Evolutionary conservation across 495 filamentous ascomycete genomes (phyloP), one percentile per base, ranked within the genome.

Genomic region (Apiosordaria backusii): DNA sequence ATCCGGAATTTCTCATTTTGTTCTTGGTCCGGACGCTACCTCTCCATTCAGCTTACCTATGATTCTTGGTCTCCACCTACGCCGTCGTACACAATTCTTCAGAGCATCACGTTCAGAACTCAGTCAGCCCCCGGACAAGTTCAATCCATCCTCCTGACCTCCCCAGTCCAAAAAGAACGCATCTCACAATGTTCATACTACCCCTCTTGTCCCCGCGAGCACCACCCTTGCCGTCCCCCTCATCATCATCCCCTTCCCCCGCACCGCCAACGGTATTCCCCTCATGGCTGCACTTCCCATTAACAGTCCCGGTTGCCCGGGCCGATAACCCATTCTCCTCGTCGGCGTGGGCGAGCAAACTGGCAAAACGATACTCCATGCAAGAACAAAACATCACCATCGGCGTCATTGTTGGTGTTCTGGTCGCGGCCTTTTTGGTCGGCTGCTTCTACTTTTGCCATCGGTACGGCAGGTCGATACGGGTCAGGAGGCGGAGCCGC

Each of bases 381-480:
- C 71, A 65, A 6, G n/a, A 63, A 50, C 71, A 70, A 52, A 76
- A 78, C 60, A 69, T 69, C 60, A 78, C 70, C 1, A 78, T 78
- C 57, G 76, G 75, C 29, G 73, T 73, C 13, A 68, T 74, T 10
- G 76, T 77, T 63, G 76, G 76, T 24, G 62, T 79, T 52, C 67
- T 76, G 40, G 64, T 79, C 6, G 64, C 74, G 18, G 63, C 71
- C 5, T 79, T 79, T 58, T 50, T 78, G 13, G 61, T 60, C n/a
- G 73, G 66, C 15, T 55, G 68, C 26, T 66, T 70, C 24, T 72
- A 65, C 23, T 76, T 78, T 57, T 16, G 78, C 50, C 68, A 74
- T 58, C 60, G 72, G 0, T 77, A 77, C 61, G 68, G 71, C 24
- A 62, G n/a, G 2, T 75, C 76, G 3, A 75, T 77, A 16, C 72